Evolutionary conservation across 805 yeast species (phyloP), one percentile per base, ranked within the genome.

Genomic region (Saccharomycopsis sp.): DNA sequence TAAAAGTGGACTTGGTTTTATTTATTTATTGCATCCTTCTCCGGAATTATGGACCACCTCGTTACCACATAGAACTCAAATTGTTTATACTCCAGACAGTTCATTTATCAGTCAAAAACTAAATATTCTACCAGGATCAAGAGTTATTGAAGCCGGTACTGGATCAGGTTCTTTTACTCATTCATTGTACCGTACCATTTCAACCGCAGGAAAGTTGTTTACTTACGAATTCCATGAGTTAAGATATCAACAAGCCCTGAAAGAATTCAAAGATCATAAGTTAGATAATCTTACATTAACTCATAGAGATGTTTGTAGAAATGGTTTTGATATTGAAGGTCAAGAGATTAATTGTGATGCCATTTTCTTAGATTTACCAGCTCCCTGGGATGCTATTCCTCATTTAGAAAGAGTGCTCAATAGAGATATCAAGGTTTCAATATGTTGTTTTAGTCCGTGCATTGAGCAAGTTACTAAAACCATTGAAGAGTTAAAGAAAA

Each of bases 391-490:
- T 28, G 98, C 98, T 4, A 81, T 92, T 39, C 85, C 86, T 5
- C 79, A 81, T 58, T 61, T 89, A 34, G 61, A 66, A 10, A 38
- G 51, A 2, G 94, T 82, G 1, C 68, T 83, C 13, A 62, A 81
- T 6, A 57, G 62, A 6, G 61, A 61, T 15, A 64, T 67, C 41
- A 65, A 67, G 21, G 83, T 76, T 18, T 76, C 82, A 2, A 70
- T 92, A 40, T 92, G 99, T 61, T 92, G 98, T 60, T 92, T 92
- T 56, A 84, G 95, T 30, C 99, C 99, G 8, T 92, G 99, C 60
- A 83, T 92, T 36, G 99, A 92, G 61, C 99, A 92, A 62, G 98
- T 92, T 3, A 80, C 80, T 43, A 79, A 83, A 55, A 84, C 97
- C 0, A 76, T 89, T 10, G 79, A 74, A 48, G 79, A 83, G 0